These are phyloP conservation scores for Diaporthe citrichinensis DNA, from an alignment of 2,329 filamentous ascomycete species.

Conservation along the genomic window DNA sequence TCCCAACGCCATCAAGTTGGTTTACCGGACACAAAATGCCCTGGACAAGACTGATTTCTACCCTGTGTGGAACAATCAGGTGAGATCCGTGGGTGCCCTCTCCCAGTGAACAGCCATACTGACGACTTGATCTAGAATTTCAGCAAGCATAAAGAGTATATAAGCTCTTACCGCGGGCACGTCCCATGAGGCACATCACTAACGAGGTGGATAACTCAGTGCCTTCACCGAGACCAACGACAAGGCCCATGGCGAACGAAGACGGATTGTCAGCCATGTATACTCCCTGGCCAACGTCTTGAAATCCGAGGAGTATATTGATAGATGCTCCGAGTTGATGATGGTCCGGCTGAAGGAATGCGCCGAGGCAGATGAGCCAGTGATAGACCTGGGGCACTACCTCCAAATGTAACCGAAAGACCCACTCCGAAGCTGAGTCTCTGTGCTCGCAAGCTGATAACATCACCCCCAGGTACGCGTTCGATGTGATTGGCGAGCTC, in stretches of 20 bases:
- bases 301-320: slow-evolving; percentile 38
- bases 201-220: background rate
- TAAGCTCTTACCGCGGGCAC: background rate
- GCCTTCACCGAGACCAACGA: slow-evolving; percentile 27
- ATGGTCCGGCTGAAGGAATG: slow-evolving; percentile 23
- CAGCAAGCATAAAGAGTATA: slow-evolving; percentile 29
- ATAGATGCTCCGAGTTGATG: slow-evolving; percentile 24
- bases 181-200: background rate
- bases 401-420: slow-evolving; percentile 4
- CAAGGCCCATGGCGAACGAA: slow-evolving; percentile 32
- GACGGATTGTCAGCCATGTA: slow-evolving; percentile 48
- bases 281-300: slow-evolving; percentile 49
- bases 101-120: background rate
- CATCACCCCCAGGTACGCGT: slow-evolving; percentile 15
- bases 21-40: slow-evolving; percentile 22
- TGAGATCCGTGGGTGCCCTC: background rate
- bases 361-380: slow-evolving; percentile 4
- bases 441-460: background rate
- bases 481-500: slow-evolving; percentile 44
- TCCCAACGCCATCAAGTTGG: slow-evolving; percentile 13
- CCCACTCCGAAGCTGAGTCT: background rate
- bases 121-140: slow-evolving; percentile 1
- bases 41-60: slow-evolving; percentile 20
- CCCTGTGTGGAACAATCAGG: slow-evolving; percentile 27
- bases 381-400: slow-evolving; percentile 11